phyloP scores from a whole-genome alignment of 768 basidiomycete species.

The Termitomyces sp. region DNA sequence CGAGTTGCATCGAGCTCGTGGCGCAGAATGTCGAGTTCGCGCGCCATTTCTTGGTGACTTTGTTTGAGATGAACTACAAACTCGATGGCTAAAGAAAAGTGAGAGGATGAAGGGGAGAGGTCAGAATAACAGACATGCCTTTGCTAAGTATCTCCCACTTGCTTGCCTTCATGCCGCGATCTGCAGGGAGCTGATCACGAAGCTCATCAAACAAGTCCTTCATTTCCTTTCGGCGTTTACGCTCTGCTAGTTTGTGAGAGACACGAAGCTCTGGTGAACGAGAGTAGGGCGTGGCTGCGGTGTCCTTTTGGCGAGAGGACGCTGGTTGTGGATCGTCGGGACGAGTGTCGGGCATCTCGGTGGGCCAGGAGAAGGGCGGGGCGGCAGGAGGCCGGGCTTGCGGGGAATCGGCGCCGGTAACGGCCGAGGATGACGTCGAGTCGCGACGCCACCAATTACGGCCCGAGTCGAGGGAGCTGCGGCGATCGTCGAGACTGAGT shows the following conservation, averaged over 20 bases:
- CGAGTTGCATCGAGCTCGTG: constrained; percentile 68
- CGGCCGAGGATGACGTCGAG: constrained; percentile 62
- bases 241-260: constrained; percentile 95
- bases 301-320: constrained; percentile 36
- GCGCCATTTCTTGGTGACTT: constrained; percentile 66
- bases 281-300: constrained; percentile 78
- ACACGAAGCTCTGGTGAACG: constrained; percentile 92
- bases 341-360: constrained; percentile 17
- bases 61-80: constrained; percentile 78
- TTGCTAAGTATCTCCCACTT: constrained; percentile 99
- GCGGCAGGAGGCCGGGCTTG: constrained; percentile 55
- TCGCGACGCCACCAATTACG: constrained; percentile 61
- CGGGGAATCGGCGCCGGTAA: constrained; percentile 56
- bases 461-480: constrained; percentile 60
- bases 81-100: constrained; percentile 67
- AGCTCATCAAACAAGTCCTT: constrained; percentile 97
- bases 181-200: constrained; percentile 86
- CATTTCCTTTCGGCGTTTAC: constrained; percentile 98
- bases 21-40: constrained; percentile 74
- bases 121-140: constrained; percentile 42
- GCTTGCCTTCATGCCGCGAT: constrained; percentile 92
- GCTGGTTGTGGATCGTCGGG: no score
- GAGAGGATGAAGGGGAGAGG: constrained; percentile 4
- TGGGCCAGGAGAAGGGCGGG: constrained; percentile 69
- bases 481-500: constrained; percentile 71